Base-by-base conservation (phyloP, 352 stramenopile genomes). In the Phytophthora europaea region DNA sequence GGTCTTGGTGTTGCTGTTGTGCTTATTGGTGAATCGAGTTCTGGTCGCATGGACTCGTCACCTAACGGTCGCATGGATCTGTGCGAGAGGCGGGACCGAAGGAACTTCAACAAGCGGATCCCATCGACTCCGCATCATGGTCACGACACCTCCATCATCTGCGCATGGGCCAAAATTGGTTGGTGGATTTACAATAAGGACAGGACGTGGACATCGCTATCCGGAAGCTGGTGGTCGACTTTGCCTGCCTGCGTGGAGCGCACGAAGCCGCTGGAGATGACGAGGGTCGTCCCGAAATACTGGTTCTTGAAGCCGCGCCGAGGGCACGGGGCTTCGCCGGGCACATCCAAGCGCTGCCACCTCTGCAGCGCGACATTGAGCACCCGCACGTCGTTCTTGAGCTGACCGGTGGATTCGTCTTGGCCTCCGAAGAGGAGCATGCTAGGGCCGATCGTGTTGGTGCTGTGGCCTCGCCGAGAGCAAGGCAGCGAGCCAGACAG, bases 301-400 rank as follows among this genome's bases (percentile, higher is more conserved):
- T 92, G 87, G 48, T 76, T 90, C 75, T 93, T 94, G 78, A 93
- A 93, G n/a, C 87, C 87, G 51, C 85, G 76, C 1, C 85, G 85
- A 52, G 87, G 76, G 57, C 87, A 88, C 22, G 87, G 85, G 0
- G 72, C 54, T 6, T 88, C 55, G 3, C 82, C 78, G 2, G 59
- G 60, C 3, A 90, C 64, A 6, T 78, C 67, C 18, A 84, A 52
- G 0, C 52, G 54, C 20, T 34, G 54, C 87, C 87, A 94, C 16
- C 45, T 70, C 9, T 82, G 70, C 2, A 38, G 40, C 2, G 47
- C 50, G 36, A 84, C 57, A 40, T 90, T 64, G 1, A 93, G 65
- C 26, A 92, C 74, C 1, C 73, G 75, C 22, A 92, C 64, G 33
- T 92, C 83, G 51, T 87, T 90, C 38, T 80, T 20, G 8, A 93